These are phyloP conservation scores for Mycena sp. DNA, from an alignment of 1,284 basidiomycete genomes.

Conservation along the genomic window DNA sequence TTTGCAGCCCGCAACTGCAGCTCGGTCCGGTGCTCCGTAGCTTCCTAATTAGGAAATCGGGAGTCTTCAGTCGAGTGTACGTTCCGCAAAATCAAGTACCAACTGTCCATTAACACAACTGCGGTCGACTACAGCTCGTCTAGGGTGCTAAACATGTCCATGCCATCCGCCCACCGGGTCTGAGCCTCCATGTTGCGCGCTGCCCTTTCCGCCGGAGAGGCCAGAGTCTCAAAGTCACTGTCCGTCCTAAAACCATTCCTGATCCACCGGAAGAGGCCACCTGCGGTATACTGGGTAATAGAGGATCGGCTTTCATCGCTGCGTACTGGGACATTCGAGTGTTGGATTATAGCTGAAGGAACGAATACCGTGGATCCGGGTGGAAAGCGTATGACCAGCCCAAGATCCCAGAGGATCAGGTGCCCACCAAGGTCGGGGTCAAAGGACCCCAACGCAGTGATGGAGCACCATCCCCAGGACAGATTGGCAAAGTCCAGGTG, in stretches of 20 bases:
- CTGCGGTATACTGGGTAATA: too few relatives aligned
- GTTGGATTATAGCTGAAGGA: slow-evolving; percentile 2
- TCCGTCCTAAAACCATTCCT: too few relatives aligned
- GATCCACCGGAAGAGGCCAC: too few relatives aligned
- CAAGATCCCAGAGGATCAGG: slow-evolving; percentile 4
- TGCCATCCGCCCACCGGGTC: not conserved
- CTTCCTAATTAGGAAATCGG: too few relatives aligned
- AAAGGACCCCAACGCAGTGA: slow-evolving; percentile 16
- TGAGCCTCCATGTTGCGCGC: not conserved
- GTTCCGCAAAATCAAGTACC: too few relatives aligned
- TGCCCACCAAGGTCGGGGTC: slow-evolving; percentile 14
- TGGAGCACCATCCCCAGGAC: slow-evolving; percentile 14
- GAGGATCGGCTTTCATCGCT: not conserved
- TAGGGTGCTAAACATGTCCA: not conserved
- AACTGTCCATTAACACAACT: too few relatives aligned
- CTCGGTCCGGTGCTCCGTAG: too few relatives aligned
- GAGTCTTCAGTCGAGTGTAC: too few relatives aligned
- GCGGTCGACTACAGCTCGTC: not conserved
- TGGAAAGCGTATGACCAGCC: too few relatives aligned
- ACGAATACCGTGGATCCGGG: not conserved
- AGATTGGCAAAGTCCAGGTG: slow-evolving; percentile 18
- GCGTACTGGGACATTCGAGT: slow-evolving; percentile 13
- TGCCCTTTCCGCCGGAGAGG: not conserved
- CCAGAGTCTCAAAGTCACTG: not conserved
- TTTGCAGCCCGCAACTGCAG: too few relatives aligned